Conservation (phyloP, 2,329 filamentous ascomycete species). For the Ceratocystis eucalypticola region DNA sequence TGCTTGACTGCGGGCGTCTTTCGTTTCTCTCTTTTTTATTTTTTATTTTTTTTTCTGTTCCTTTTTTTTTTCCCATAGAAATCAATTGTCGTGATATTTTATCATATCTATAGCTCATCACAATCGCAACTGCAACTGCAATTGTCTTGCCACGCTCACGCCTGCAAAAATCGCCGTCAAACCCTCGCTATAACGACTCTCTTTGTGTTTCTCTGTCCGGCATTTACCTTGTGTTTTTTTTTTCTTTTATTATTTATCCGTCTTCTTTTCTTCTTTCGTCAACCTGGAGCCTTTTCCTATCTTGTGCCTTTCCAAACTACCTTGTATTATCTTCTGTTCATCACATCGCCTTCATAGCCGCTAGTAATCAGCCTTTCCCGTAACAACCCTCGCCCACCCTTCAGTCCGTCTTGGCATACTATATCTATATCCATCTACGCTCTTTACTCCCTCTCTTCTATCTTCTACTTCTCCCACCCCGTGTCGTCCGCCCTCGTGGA, state of each 20-base stretch:
- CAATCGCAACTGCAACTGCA: neutral
- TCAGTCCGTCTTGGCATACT: neutral
- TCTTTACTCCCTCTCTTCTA: neutral
- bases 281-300: neutral
- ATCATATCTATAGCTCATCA: neutral
- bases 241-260: no score
- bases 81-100: neutral
- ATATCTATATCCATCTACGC: neutral
- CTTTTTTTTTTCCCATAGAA: neutral
- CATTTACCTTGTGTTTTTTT: neutral
- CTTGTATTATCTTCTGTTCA: neutral
- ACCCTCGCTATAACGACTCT: neutral
- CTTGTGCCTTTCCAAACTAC: neutral
- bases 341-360: neutral
- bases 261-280: neutral
- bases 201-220: neutral
- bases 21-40: neutral
- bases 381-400: neutral
- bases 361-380: neutral
- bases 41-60: neutral
- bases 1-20: constrained; percentile 1
- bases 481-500: neutral
- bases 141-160: neutral
- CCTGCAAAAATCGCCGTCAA: neutral
- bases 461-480: neutral